Conservation (phyloP, 2,329 filamentous ascomycete genomes). For the Periglandula ipomoeae region DNA sequence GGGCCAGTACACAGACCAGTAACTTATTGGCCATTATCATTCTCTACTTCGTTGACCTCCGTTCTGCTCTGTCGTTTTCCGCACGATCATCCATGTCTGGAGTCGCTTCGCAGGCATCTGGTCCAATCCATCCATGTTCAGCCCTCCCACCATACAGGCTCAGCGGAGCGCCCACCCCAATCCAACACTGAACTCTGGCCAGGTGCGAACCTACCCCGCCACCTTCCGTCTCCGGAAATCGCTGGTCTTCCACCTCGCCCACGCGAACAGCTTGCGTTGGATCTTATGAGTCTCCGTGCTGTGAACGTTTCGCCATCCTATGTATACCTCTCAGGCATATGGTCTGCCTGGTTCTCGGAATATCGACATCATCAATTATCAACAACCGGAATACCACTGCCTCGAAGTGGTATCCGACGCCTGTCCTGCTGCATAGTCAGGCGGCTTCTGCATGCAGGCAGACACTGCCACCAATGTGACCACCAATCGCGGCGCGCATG, state of each 20-base stretch:
- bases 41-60: too few species aligned
- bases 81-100: neutral
- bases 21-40: too few species aligned
- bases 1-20: too few species aligned
- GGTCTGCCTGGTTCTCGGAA: neutral
- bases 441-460: conserved; percentile 7
- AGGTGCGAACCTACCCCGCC: conserved; percentile 9
- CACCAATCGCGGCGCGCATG: conserved; percentile 1
- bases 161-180: neutral
- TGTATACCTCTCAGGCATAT: neutral
- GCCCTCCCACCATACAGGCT: neutral
- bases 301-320: neutral
- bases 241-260: conserved; percentile 6
- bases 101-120: neutral
- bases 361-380: neutral
- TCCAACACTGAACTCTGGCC: neutral
- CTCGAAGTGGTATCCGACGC: neutral
- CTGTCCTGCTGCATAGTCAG: conserved; percentile 4
- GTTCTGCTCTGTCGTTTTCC: neutral
- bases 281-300: neutral
- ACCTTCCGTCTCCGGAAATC: conserved; percentile 11
- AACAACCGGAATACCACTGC: neutral
- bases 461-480: conserved; percentile 1
- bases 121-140: neutral
- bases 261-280: neutral